Conservation (phyloP, 2,329 filamentous ascomycete genomes). For the Monosporascus sp. region DNA sequence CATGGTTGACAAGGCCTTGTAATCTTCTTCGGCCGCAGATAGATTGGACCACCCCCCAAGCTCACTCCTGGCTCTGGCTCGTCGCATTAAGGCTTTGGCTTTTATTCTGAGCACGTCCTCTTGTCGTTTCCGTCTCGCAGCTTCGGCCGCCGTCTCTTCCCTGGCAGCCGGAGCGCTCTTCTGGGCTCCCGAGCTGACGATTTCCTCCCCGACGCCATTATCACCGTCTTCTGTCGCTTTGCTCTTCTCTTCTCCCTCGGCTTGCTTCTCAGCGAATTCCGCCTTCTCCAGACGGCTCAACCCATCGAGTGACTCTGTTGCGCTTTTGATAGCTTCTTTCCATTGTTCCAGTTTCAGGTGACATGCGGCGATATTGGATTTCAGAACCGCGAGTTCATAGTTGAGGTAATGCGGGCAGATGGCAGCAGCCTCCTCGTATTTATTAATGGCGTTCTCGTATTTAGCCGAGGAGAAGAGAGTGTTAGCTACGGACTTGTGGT, state of each 20-base stretch:
- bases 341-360: conserved; percentile 80
- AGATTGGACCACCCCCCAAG: conserved; percentile 75
- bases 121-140: conserved; percentile 31
- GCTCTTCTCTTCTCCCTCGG: conserved; percentile 41
- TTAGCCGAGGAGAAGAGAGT: conserved; percentile 66
- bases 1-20: conserved; percentile 59
- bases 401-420: conserved; percentile 79
- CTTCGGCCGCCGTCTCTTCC: conserved; percentile 23
- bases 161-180: conserved; percentile 38
- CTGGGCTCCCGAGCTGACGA: conserved; percentile 54
- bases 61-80: conserved; percentile 67
- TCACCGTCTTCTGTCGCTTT: conserved; percentile 38
- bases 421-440: conserved; percentile 74
- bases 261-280: conserved; percentile 25
- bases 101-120: conserved; percentile 72
- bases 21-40: conserved; percentile 74
- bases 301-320: conserved; percentile 66
- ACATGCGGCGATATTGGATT: conserved; percentile 85
- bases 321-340: conserved; percentile 73
- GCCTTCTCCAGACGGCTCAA: conserved; percentile 56
- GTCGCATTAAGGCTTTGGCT: conserved; percentile 75
- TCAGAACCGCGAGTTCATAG: conserved; percentile 81
- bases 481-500: conserved; percentile 73
- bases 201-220: conserved; percentile 48
- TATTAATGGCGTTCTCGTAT: conserved; percentile 72